Percentiles rank a stretch among this genome's conserved stretches.
phyloP scores from a whole-genome alignment of 116 monocot genomes.

The Trichopus zeylanicus region DNA sequence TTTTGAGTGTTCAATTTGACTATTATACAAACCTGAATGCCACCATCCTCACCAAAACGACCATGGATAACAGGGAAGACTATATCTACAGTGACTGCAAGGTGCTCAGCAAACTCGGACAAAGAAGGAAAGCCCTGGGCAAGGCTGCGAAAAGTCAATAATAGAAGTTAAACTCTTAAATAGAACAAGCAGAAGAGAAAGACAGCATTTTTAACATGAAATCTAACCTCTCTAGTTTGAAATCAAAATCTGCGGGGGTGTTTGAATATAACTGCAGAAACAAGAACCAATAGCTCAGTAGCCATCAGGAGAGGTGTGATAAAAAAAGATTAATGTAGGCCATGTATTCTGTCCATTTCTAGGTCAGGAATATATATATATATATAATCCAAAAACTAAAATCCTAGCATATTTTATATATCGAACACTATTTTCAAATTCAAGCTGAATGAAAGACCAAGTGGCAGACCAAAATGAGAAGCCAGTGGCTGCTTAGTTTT shows the following conservation, averaged over 20 bases:
- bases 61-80: constrained; percentile 96
- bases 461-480: too few species aligned
- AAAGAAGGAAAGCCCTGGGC: constrained; percentile 69
- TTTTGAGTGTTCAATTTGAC: too few species aligned
- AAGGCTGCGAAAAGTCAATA: constrained; percentile 41
- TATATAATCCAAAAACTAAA: too few species aligned
- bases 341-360: too few species aligned
- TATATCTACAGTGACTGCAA: constrained; percentile 64
- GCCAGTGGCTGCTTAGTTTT: too few species aligned
- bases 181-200: not conserved
- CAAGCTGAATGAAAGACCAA: not conserved
- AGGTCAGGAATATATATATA: too few species aligned
- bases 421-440: not conserved
- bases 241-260: constrained; percentile 96
- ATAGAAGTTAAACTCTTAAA: constrained; percentile 1
- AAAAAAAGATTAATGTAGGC: too few species aligned
- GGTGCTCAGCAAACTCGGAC: constrained; percentile 63
- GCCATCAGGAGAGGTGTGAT: not conserved
- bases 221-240: constrained; percentile 82
- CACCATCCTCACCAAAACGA: constrained; percentile 93
- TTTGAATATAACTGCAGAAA: constrained; percentile 78
- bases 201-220: not conserved
- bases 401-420: too few species aligned
- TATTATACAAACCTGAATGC: constrained; percentile 62
- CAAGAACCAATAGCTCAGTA: constrained; percentile 1